Base-by-base conservation (phyloP, 2,329 filamentous ascomycete species). In the Fusarium pseudonygamai region DNA sequence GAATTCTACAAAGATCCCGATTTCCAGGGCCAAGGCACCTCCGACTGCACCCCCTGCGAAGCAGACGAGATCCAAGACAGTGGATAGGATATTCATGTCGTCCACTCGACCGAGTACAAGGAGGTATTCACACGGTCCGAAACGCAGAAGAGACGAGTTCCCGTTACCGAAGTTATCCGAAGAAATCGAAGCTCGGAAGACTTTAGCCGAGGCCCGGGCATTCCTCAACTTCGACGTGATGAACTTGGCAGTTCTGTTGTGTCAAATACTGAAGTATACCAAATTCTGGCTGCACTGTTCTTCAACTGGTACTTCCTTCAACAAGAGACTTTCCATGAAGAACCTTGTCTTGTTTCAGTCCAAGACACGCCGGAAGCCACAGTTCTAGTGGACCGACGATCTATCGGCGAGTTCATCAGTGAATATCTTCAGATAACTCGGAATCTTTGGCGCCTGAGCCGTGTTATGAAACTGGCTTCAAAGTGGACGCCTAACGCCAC, bases 301-400 rank as follows among this genome's bases (percentile, higher is more conserved):
- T 56, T 74, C 6, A 64, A 60, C 11, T 56, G 56, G 0, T 69
- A 67, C 36, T 36, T 75, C 7, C 42, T 75, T 2, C 26, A 53
- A 28, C 20, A 67, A 39, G 52, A 46, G 34, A 30, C 37, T 34
- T 15, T 20, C 7, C 20, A 24, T 6, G 24, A 49, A 7, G 20
- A 18, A 5, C n/a, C 55, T 10, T 58, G 30, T 20, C 18, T 18
- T 12, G 26, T 74, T 34, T 10, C 22, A 11, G 57, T 71, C 30
- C 67, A 75, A 20, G 64, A 70, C 30, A 59, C 34, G 2, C 45
- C 39, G 4, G 46, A 66, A 3, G 32, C 49, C 1, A 66, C 42
- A 0, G 40, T 69, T 37, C 39, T 56, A 16, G 46, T 70, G 1
- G 50, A 55, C 4, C 7, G 53, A 18, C 26, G 10, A 12, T 53